Conservation (phyloP, 352 stramenopile genomes). For the Poterioochromonas sp. region DNA sequence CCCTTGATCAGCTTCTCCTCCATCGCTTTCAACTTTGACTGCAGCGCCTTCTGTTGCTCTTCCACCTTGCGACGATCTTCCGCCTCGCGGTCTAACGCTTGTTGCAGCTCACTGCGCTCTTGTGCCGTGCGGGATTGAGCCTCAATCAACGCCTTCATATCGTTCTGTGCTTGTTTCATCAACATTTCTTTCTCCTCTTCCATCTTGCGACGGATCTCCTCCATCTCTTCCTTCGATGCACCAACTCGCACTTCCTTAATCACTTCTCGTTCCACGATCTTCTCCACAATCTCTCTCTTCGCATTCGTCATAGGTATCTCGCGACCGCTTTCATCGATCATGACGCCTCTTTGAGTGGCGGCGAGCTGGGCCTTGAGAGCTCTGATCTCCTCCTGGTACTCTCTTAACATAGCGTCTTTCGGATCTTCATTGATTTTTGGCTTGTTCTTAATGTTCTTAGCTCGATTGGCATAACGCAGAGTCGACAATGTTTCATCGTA, state of each 20-base stretch:
- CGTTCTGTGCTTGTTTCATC: constrained; percentile 58
- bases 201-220: constrained; percentile 54
- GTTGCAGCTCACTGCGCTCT: constrained; percentile 57
- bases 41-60: constrained; percentile 77
- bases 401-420: constrained; percentile 93
- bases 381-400: constrained; percentile 92
- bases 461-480: constrained; percentile 70
- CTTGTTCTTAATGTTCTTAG: constrained; percentile 99
- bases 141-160: constrained; percentile 47
- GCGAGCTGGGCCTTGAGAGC: constrained; percentile 69
- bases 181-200: constrained; percentile 52
- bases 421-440: constrained; percentile 96
- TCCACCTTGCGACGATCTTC: constrained; percentile 57
- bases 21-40: constrained; percentile 73
- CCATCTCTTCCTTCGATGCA: constrained; percentile 52
- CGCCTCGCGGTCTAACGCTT: constrained; percentile 64
- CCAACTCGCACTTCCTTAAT: constrained; percentile 65
- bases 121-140: background rate
- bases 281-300: constrained; percentile 69
- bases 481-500: constrained; percentile 97
- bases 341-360: background rate
- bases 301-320: constrained; percentile 35
- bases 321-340: constrained; percentile 32
- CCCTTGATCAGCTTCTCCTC: constrained; percentile 78
- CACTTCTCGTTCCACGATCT: constrained; percentile 64